Evolutionary conservation across 495 filamentous ascomycete genomes (phyloP).

Genomic region (Pseudevernia furfuracea): DNA sequence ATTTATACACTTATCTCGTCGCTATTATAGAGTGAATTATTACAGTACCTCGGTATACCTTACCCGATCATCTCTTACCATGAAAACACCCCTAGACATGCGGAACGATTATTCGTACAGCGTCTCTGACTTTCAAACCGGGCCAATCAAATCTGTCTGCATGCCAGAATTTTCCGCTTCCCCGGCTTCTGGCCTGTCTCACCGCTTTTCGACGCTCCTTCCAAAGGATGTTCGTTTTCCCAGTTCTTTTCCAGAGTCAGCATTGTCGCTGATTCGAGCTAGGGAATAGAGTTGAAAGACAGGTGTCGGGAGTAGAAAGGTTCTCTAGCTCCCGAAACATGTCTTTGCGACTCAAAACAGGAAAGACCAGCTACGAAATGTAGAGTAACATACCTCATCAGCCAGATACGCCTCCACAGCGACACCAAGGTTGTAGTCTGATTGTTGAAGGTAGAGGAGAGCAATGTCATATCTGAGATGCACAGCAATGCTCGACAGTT

Average conservation of each 20-base stretch:
- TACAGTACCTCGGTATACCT: too few species aligned
- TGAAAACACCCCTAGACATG: too few species aligned
- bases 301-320: too few species aligned
- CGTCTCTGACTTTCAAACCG: constrained; percentile 8
- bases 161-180: constrained; percentile 14
- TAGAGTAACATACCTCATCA: constrained; percentile 50
- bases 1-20: too few species aligned
- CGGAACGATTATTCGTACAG: too few species aligned
- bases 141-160: constrained; percentile 18
- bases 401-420: constrained; percentile 54
- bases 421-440: constrained; percentile 53
- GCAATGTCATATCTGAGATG: constrained; percentile 58
- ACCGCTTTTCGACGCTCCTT: constrained; percentile 31
- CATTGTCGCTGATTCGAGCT: too few species aligned
- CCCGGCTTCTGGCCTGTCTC: constrained; percentile 26
- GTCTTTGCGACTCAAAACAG: too few species aligned
- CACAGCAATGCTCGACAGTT: constrained; percentile 18
- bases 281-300: too few species aligned
- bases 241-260: constrained; percentile 34
- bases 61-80: too few species aligned
- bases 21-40: too few species aligned
- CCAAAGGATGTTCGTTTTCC: constrained; percentile 60
- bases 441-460: constrained; percentile 58
- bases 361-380: too few species aligned
- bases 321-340: too few species aligned